A percentile compares a stretch with the other conserved stretches of the same genome.
phyloP scores from a whole-genome alignment of 176 grass and related monocot genomes.

The Ensete ventricosum region DNA sequence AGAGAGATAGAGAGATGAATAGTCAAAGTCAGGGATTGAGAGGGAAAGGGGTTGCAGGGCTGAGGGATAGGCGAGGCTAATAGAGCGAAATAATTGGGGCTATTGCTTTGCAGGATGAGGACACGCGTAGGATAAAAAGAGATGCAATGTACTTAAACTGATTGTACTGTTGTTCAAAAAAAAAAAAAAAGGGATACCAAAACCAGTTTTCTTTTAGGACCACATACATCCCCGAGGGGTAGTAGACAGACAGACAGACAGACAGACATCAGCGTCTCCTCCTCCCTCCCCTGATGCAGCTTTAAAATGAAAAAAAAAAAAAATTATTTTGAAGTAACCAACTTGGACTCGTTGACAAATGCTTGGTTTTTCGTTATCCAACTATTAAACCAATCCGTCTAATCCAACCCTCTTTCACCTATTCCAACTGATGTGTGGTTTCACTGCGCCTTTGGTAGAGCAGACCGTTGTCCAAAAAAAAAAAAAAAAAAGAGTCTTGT shows the following conservation, averaged over 20 bases:
- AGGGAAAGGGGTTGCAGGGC: not conserved
- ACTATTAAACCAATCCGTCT: not conserved
- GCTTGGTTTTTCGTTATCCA: not conserved
- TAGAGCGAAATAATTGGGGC: conserved; percentile 28
- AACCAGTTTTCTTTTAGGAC: not conserved
- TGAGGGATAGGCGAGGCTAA: not conserved
- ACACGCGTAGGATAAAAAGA: conserved; percentile 28
- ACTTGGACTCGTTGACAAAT: no score
- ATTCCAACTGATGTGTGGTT: no score
- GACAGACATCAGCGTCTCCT: no score
- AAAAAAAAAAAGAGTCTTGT: not conserved
- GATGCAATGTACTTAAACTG: conserved; percentile 25
- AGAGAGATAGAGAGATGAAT: not conserved
- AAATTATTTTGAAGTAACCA: conserved; percentile 2
- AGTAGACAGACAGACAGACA: no score
- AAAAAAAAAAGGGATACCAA: no score
- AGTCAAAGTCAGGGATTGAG: conserved; percentile 21
- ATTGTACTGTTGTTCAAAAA: conserved; percentile 15
- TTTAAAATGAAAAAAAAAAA: no score
- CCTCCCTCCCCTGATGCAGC: no score
- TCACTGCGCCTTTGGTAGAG: not conserved
- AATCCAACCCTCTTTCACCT: no score
- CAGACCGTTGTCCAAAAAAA: not conserved
- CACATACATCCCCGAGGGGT: no score
- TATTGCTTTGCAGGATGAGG: not conserved